A percentile compares a stretch with the other conserved stretches of the same genome.
phyloP scores from a whole-genome alignment of 2,329 filamentous ascomycete species.

The Epichloe brachyelytri region DNA sequence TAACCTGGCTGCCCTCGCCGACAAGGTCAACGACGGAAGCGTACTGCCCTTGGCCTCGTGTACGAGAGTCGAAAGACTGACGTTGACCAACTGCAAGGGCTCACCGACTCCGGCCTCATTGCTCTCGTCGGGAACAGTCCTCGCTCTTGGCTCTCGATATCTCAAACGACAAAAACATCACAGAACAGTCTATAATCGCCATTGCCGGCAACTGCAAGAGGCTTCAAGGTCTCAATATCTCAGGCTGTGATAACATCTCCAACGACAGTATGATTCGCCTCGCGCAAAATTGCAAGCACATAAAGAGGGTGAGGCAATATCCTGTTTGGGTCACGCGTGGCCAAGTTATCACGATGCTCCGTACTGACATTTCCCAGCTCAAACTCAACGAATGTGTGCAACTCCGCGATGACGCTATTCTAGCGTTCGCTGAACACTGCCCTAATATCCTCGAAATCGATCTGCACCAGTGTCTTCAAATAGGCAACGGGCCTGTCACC shows the following conservation, averaged over 20 bases:
- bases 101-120: conserved; percentile 75
- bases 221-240: conserved; percentile 87
- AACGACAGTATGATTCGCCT: conserved; percentile 74
- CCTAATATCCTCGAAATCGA: conserved; percentile 94
- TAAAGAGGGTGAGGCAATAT: conserved; percentile 60
- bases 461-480: conserved; percentile 68
- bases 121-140: conserved; percentile 65
- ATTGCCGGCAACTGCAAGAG: conserved; percentile 72
- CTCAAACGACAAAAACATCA: conserved; percentile 71
- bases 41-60: conserved; percentile 70
- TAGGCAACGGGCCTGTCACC: conserved; percentile 75
- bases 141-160: conserved; percentile 84
- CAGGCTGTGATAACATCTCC: conserved; percentile 70
- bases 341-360: not conserved
- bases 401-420: conserved; percentile 67
- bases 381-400: conserved; percentile 92
- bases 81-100: conserved; percentile 74
- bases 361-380: conserved; percentile 36
- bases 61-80: conserved; percentile 84
- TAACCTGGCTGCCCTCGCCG: conserved; percentile 70
- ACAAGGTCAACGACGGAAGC: conserved; percentile 75
- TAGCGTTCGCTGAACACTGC: conserved; percentile 78
- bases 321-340: not conserved
- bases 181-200: conserved; percentile 63
- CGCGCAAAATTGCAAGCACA: conserved; percentile 68